Conservation (phyloP, 495 filamentous ascomycete species). For the Penicillium chermesinum region DNA sequence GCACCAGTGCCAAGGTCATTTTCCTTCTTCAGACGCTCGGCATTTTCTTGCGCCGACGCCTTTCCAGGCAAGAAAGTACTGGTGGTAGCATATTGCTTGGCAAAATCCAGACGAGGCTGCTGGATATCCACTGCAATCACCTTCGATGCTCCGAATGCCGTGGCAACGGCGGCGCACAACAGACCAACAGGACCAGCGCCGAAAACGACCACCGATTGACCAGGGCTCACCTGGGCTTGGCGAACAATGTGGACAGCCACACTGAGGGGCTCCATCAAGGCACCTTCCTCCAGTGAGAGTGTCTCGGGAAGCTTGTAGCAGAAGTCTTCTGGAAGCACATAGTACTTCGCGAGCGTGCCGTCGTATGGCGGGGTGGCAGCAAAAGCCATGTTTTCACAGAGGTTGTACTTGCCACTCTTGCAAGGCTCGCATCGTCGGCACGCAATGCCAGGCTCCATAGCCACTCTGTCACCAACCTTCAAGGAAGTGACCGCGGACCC, state of each 20-base stretch:
- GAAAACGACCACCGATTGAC: conserved; percentile 50
- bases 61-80: conserved; percentile 38
- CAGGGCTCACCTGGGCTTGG: conserved; percentile 39
- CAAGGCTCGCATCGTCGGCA: conserved; percentile 51
- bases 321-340: conserved; percentile 50
- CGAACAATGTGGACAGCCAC: conserved; percentile 52
- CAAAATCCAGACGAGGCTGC: conserved; percentile 47
- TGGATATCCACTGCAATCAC: conserved; percentile 54
- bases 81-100: conserved; percentile 42
- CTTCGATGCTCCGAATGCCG: conserved; percentile 46
- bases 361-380: conserved; percentile 52
- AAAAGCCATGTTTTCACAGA: conserved; percentile 49
- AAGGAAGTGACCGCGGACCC: conserved; percentile 49
- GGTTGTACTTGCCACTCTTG: conserved; percentile 49
- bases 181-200: conserved; percentile 53
- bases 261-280: conserved; percentile 50
- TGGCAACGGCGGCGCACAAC: conserved; percentile 50
- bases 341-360: conserved; percentile 53
- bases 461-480: conserved; percentile 46
- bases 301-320: conserved; percentile 47
- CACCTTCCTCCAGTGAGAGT: conserved; percentile 46
- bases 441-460: conserved; percentile 50
- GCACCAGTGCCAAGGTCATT: conserved; percentile 45
- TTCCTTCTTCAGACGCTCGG: conserved; percentile 35
- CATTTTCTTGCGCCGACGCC: conserved; percentile 34